Evolutionary conservation across 208 protist species (phyloP), one percentile per base, ranked within the genome.

Genomic region (Leishmania martiniquensis): DNA sequence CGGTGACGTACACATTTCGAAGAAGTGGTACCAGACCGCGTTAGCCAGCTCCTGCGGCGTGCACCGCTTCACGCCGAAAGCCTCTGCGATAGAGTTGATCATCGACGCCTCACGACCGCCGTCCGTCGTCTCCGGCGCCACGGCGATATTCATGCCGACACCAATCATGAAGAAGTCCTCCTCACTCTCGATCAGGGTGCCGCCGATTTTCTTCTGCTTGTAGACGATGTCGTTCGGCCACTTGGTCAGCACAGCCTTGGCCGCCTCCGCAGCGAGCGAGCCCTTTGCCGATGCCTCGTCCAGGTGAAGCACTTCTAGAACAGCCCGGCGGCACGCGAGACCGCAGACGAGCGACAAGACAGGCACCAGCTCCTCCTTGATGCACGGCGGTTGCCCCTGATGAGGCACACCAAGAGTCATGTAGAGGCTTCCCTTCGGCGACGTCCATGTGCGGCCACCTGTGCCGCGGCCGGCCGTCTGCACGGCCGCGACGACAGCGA

Each of bases 161-260:
- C 92, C 92, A 55, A 94, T 63, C 54, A 96, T 25, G 1, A 91
- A 65, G 75, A 82, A 83, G 25, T 69, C 80, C 0, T 54, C 78
- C 0, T 78, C 75, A 49, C 34, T 79, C 72, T 95, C 91, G 65
- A 93, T 87, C 20, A 96, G 42, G 29, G 76, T 87, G 47, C 92
- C 92, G 37, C 87, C 89, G 55, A 93, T 67, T 82, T 96, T 96
- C 70, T 88, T 91, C 17, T 75, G 69, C 17, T 78, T 65, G 62
- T 84, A 91, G 54, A 96, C 82, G 42, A 95, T 55, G 62, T 96
- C 92, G 73, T 96, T 96, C 13, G 92, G 92, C 92, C 92, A 96
- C 85, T 96, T 96, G 44, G 86, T 81, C 52, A 70, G 57, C 47
- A 93, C 42, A 1, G 59, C 45, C 60, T 76, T 47, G 20, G 76